Conservation (phyloP, 108 stramenopile species). For the Nitzschia sp. region DNA sequence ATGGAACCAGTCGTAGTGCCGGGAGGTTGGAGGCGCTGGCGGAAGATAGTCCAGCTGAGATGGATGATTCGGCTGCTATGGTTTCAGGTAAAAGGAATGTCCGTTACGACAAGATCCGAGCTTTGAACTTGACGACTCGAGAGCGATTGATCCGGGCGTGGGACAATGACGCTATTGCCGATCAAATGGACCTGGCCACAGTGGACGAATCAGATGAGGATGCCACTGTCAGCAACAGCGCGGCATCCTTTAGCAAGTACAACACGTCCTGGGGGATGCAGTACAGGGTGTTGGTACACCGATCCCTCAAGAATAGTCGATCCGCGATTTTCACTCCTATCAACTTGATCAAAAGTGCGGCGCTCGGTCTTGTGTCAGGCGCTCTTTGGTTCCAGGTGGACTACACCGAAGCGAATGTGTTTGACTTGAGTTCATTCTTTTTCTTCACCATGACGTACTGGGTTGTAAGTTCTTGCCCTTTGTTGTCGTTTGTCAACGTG, state of each 20-base stretch:
- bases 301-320: slow-evolving; percentile 66
- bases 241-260: slow-evolving; percentile 41
- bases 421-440: slow-evolving; percentile 53
- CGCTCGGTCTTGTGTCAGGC: slow-evolving; percentile 58
- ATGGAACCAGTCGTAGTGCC: slow-evolving; percentile 5
- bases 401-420: slow-evolving; percentile 57
- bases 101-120: neutral
- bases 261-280: slow-evolving; percentile 63
- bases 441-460: slow-evolving; percentile 82
- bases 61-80: neutral
- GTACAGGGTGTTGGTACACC: slow-evolving; percentile 57
- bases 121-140: slow-evolving; percentile 21
- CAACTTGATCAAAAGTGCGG: slow-evolving; percentile 69
- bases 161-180: slow-evolving; percentile 56
- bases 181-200: slow-evolving; percentile 36
- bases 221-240: slow-evolving; percentile 16
- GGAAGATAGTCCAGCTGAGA: neutral
- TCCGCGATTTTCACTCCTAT: slow-evolving; percentile 70
- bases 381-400: slow-evolving; percentile 62
- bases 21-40: neutral
- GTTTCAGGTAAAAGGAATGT: neutral
- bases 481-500: neutral
- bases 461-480: slow-evolving; percentile 41
- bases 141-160: slow-evolving; percentile 53
- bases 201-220: slow-evolving; percentile 5